Conservation (phyloP, 225 moss, liverwort and hornwort species). For the Bryoerythrophyllum caledonicum region DNA sequence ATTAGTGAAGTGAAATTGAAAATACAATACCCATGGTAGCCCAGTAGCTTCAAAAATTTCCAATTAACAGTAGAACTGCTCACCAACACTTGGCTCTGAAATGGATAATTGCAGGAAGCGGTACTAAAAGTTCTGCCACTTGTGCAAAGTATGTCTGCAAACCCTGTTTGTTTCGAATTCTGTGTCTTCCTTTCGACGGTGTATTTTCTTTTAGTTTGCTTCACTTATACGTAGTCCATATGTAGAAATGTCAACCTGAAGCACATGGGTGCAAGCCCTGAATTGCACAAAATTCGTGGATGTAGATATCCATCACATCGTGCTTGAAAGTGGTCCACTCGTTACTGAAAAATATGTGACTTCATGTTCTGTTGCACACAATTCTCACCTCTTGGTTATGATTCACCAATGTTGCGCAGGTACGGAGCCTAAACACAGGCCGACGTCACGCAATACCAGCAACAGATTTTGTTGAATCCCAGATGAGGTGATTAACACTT, state of each 20-base stretch:
- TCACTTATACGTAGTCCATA: not conserved
- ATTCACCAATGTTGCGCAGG: too few relatives aligned
- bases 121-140: not conserved
- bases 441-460: too few relatives aligned
- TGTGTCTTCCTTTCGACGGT: not conserved
- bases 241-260: slow-evolving; percentile 3
- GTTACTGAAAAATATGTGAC: not conserved
- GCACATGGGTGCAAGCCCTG: slow-evolving; percentile 9
- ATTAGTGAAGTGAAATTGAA: not conserved
- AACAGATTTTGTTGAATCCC: too few relatives aligned
- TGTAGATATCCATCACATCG: slow-evolving; percentile 12
- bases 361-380: not conserved
- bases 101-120: slow-evolving; percentile 25
- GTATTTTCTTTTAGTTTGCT: not conserved
- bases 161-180: not conserved
- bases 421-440: too few relatives aligned
- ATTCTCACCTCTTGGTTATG: not conserved
- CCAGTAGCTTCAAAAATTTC: not conserved
- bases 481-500: too few relatives aligned
- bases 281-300: not conserved
- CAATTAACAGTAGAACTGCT: not conserved
- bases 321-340: slow-evolving; percentile 9
- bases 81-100: not conserved
- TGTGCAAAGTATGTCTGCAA: too few relatives aligned
- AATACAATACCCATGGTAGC: slow-evolving; percentile 11